Percentiles rank a stretch among this genome's conserved stretches.
Evolutionary conservation across 2,329 filamentous ascomycete genomes (phyloP).

Genomic region (Claviceps sp.): DNA sequence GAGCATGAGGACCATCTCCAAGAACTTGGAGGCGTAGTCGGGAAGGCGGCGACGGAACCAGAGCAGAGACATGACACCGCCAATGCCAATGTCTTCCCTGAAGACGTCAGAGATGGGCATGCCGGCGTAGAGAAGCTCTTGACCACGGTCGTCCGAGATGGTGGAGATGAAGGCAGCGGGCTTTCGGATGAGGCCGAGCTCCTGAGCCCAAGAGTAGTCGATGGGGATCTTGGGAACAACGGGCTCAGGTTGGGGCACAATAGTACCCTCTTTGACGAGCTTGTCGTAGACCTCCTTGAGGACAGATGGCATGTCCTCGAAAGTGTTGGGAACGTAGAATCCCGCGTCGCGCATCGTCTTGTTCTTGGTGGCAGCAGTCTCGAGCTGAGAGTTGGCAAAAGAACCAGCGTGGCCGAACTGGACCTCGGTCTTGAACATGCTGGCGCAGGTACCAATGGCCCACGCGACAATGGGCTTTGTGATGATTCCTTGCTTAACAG

Average conservation of each 20-base stretch:
- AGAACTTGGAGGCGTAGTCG: constrained; percentile 92
- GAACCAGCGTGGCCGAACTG: constrained; percentile 98
- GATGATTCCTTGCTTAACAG: constrained; percentile 84
- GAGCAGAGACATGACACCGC: constrained; percentile 98
- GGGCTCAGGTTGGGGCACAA: constrained; percentile 78
- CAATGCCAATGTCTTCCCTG: constrained; percentile 96
- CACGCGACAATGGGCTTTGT: constrained; percentile 98
- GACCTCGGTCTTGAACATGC: constrained; percentile 99
- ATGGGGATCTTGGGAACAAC: constrained; percentile 97
- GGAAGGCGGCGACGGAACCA: constrained; percentile 99
- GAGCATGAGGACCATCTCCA: constrained; percentile 99
- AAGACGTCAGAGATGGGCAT: constrained; percentile 99
- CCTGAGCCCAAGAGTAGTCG: constrained; percentile 99
- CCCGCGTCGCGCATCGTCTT: constrained; percentile 90
- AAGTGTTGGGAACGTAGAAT: constrained; percentile 88
- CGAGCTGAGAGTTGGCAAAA: constrained; percentile 97
- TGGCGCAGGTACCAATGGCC: constrained; percentile 98
- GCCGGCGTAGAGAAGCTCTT: constrained; percentile 95
- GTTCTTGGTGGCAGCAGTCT: constrained; percentile 96
- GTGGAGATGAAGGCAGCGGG: constrained; percentile 99
- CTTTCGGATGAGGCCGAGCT: constrained; percentile 98
- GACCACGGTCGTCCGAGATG: constrained; percentile 98
- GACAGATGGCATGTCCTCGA: constrained; percentile 77
- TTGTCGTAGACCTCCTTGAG: constrained; percentile 78
- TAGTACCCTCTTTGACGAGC: constrained; percentile 71